Base-by-base conservation (phyloP, 495 filamentous ascomycete genomes). In the Xylaria sp. region DNA sequence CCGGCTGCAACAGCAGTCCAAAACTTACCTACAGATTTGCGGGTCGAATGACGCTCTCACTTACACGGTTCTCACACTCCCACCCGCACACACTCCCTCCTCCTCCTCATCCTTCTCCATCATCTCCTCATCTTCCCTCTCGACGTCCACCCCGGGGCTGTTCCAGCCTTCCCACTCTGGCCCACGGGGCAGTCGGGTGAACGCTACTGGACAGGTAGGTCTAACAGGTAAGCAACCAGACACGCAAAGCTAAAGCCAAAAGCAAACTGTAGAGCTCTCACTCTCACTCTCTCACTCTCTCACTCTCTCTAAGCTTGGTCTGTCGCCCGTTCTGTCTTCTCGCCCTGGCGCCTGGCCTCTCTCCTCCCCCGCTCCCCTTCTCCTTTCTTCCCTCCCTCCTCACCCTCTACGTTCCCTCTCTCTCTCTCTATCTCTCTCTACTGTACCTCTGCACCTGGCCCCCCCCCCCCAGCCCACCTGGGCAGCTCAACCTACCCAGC, bases 341-440 rank as follows among this genome's bases (percentile, higher is more conserved):
- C 37, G n/a, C 29, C 53, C 53, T 64, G 46, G 33, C 8, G 58
- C 68, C 57, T 69, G 55, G 17, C 31, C 31, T 63, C 21, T 33
- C 68, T 61, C 68, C 21, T 33, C 68, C 68, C 68, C 61, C 43
- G 26, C 29, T 50, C 61, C 61, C 37, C 37, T 63, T 70, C 58
- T 61, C 37, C 57, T 61, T 63, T 70, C 57, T 52, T 24, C 52
- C 24, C 15, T 44, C 14, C 26, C 67, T 71, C 74, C 70, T 62
- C 67, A 26, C 67, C 35, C 71, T 55, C 65, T 55, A 12, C 35
- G 31, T 8, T 17, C 63, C 21, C 5, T 3, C 55, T 57, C 72
- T 73, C 68, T 58, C 71, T 59, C 68, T 73, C 46, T 8, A 3
- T 37, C 73, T 69, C 75, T 73, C 73, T 71, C 63, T 44, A n/a